Evolutionary conservation across 176 grass and related monocot species (phyloP).

Genomic region (Eremochloa ophiuroides): DNA sequence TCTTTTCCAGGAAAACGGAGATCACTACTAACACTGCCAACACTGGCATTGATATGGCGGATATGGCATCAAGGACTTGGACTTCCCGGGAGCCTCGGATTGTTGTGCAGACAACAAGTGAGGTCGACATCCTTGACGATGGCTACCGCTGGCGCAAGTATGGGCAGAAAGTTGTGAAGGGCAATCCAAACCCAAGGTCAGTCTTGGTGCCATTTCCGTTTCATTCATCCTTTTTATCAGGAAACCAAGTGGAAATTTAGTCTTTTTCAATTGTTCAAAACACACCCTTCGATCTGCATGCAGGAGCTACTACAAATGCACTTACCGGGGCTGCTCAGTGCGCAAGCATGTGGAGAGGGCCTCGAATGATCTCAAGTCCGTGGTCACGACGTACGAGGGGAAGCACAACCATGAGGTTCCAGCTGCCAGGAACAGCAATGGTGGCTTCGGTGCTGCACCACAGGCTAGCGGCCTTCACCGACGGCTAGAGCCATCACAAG

Average conservation of each 20-base stretch:
- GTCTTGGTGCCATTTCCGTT: background rate
- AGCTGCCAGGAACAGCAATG: constrained; percentile 46
- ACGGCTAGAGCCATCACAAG: constrained; percentile 14
- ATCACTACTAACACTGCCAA: no score
- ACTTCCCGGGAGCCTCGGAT: constrained; percentile 70
- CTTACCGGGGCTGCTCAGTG: constrained; percentile 30
- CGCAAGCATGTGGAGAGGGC: constrained; percentile 77
- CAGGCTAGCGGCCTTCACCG: constrained; percentile 13
- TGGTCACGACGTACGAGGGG: constrained; percentile 86
- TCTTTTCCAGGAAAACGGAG: constrained; percentile 60
- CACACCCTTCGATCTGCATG: background rate
- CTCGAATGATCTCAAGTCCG: constrained; percentile 81
- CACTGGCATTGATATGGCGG: constrained; percentile 49
- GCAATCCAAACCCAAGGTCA: constrained; percentile 96
- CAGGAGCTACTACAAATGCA: constrained; percentile 78
- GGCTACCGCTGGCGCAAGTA: constrained; percentile 98
- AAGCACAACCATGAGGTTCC: constrained; percentile 92
- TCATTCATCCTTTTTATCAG: background rate
- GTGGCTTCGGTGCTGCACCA: background rate
- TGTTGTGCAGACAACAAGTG: constrained; percentile 81
- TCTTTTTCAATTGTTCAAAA: background rate
- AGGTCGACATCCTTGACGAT: constrained; percentile 91
- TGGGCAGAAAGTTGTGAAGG: constrained; percentile 94
- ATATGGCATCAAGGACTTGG: constrained; percentile 55
- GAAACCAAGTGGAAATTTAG: background rate